These are phyloP conservation scores for Aspergillus quadricinctus DNA, from an alignment of 2,329 filamentous ascomycete species.

Conservation along the genomic window DNA sequence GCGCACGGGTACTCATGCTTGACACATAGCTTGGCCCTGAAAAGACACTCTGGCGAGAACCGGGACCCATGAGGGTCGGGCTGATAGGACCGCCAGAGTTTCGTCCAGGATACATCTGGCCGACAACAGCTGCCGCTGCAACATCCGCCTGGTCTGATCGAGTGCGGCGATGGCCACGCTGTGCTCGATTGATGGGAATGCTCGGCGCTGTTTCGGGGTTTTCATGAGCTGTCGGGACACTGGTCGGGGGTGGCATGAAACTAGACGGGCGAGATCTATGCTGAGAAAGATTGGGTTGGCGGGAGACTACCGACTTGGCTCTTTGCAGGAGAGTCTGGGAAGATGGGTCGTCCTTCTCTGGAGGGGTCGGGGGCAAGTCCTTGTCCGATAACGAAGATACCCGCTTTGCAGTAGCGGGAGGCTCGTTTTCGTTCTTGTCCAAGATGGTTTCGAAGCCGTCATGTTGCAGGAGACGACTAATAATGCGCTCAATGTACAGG, in stretches of 20 bases:
- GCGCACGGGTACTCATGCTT: slow-evolving; percentile 51
- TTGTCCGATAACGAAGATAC: slow-evolving; percentile 55
- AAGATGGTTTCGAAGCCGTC: slow-evolving; percentile 93
- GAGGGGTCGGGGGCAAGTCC: slow-evolving; percentile 74
- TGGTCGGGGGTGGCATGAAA: slow-evolving; percentile 37
- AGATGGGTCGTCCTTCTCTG: slow-evolving; percentile 47
- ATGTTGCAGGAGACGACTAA: slow-evolving; percentile 88
- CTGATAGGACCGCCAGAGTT: slow-evolving; percentile 50
- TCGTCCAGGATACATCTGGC: slow-evolving; percentile 80
- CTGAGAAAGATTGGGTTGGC: slow-evolving; percentile 32
- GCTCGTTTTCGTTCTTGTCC: slow-evolving; percentile 64
- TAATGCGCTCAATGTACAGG: slow-evolving; percentile 98
- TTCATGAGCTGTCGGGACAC: slow-evolving; percentile 37
- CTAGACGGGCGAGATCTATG: slow-evolving; percentile 45
- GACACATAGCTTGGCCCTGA: slow-evolving; percentile 48
- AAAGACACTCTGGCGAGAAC: slow-evolving; percentile 39
- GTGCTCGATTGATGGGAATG: slow-evolving; percentile 42
- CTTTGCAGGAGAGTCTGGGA: slow-evolving; percentile 52
- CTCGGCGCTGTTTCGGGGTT: slow-evolving; percentile 47
- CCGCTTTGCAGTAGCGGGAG: slow-evolving; percentile 26
- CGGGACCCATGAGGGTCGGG: slow-evolving; percentile 45
- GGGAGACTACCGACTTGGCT: slow-evolving; percentile 57
- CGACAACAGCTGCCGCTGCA: slow-evolving; percentile 66
- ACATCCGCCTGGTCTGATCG: slow-evolving; percentile 46
- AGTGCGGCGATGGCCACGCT: slow-evolving; percentile 45